Conservation (phyloP, 2,329 filamentous ascomycete species). For the Xylaria sp. region DNA sequence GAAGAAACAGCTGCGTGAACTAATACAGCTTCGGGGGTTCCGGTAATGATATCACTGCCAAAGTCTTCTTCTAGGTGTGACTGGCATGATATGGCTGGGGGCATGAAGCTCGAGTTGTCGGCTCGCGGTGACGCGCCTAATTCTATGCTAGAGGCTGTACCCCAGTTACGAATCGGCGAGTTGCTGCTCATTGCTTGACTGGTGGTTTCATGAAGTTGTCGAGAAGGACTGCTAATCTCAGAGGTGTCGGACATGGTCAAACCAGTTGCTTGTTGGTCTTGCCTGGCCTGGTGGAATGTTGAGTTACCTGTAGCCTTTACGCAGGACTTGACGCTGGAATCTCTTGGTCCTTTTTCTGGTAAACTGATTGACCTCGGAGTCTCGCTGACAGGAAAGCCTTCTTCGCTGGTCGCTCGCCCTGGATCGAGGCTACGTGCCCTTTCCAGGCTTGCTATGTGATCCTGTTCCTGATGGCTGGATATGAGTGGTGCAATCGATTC, state of each 20-base stretch:
- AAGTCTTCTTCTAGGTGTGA: constrained; percentile 30
- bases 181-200: constrained; percentile 37
- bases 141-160: constrained; percentile 17
- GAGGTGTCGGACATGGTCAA: constrained; percentile 42
- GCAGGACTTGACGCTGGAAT: background rate
- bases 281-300: constrained; percentile 37
- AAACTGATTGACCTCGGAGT: background rate
- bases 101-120: constrained; percentile 27
- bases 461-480: background rate
- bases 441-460: background rate
- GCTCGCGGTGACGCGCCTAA: constrained; percentile 36
- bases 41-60: constrained; percentile 37
- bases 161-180: constrained; percentile 16
- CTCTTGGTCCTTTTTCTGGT: constrained; percentile 9
- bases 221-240: constrained; percentile 47
- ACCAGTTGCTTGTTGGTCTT: constrained; percentile 36
- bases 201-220: constrained; percentile 45
- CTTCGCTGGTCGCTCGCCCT: background rate
- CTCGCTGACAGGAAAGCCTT: background rate
- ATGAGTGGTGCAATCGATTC: background rate
- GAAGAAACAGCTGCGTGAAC: constrained; percentile 50
- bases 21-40: constrained; percentile 47
- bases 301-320: constrained; percentile 31
- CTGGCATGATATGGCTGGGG: constrained; percentile 21
- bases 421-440: background rate